phyloP scores from a whole-genome alignment of 176 grass and related monocot species.

The Aegilops bicornis region DNA sequence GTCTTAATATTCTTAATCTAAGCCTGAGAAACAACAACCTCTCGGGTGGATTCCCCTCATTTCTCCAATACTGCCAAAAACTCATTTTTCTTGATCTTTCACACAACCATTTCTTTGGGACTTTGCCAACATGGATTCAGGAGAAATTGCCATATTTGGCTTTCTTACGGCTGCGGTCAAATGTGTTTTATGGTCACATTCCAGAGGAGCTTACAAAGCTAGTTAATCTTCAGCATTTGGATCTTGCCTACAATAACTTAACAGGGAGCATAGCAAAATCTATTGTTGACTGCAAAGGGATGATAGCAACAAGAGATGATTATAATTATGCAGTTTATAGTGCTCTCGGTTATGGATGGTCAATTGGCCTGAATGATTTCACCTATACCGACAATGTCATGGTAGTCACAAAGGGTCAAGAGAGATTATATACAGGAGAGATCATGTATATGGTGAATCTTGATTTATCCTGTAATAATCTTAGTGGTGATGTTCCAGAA shows the following conservation, averaged over 20 bases:
- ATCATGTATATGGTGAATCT: not conserved
- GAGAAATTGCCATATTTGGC: not conserved
- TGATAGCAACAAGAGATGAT: not conserved
- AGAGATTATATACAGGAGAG: not conserved
- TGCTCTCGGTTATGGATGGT: not conserved
- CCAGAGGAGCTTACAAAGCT: not conserved
- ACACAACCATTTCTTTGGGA: not conserved
- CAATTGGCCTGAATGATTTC: too few relatives aligned
- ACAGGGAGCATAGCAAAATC: slow-evolving; percentile 16
- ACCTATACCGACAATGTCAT: not conserved
- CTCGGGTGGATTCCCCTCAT: slow-evolving; percentile 15
- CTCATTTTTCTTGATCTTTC: not conserved
- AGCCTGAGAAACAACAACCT: slow-evolving; percentile 26
- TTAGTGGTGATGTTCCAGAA: not conserved
- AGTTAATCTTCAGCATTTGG: not conserved
- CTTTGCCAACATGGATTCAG: not conserved
- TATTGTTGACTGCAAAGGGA: not conserved
- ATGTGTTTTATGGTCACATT: slow-evolving; percentile 45
- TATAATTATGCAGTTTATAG: too few relatives aligned
- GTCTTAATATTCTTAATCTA: not conserved
- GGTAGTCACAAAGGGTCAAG: slow-evolving; percentile 30
- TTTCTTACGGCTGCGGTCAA: not conserved
- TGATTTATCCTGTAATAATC: slow-evolving; percentile 38
- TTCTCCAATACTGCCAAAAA: not conserved
- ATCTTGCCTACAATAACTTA: slow-evolving; percentile 20